Percentiles rank a stretch among this genome's conserved stretches.
Evolutionary conservation across 2,329 filamentous ascomycete genomes (phyloP).

Genomic region (Cordyceps militaris): DNA sequence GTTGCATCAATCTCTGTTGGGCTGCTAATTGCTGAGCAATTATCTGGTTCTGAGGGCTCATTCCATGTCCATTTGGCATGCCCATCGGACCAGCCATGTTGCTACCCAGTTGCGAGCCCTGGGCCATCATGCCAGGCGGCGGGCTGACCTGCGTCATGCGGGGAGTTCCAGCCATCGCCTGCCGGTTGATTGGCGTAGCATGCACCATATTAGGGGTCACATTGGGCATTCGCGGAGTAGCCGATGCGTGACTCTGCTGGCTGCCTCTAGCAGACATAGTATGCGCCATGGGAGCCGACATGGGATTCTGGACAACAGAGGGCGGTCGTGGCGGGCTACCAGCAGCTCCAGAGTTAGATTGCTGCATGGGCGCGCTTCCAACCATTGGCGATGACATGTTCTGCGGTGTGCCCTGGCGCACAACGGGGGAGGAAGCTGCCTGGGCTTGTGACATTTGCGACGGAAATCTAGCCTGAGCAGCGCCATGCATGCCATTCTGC

Average conservation of each 20-base stretch:
- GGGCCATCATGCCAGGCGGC: slow-evolving; percentile 51
- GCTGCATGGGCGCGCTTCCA: slow-evolving; percentile 56
- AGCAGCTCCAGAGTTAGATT: slow-evolving; percentile 60
- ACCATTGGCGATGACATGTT: slow-evolving; percentile 60
- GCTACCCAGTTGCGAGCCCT: slow-evolving; percentile 48
- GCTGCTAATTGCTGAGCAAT: slow-evolving; percentile 40
- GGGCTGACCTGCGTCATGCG: slow-evolving; percentile 58
- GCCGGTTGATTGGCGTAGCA: slow-evolving; percentile 50
- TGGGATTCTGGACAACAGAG: slow-evolving; percentile 57
- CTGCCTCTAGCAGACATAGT: slow-evolving; percentile 58
- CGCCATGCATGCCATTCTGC: slow-evolving; percentile 30
- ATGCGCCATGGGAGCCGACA: slow-evolving; percentile 53
- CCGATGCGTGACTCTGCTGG: slow-evolving; percentile 57
- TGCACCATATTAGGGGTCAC: slow-evolving; percentile 55
- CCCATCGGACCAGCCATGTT: slow-evolving; percentile 37
- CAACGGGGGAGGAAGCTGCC: slow-evolving; percentile 60
- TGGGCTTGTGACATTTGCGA: slow-evolving; percentile 51
- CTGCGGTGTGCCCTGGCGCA: slow-evolving; percentile 56
- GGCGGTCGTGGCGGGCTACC: slow-evolving; percentile 60
- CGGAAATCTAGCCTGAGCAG: slow-evolving; percentile 39
- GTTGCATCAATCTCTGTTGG: slow-evolving; percentile 40
- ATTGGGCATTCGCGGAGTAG: slow-evolving; percentile 56
- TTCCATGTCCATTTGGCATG: slow-evolving; percentile 45
- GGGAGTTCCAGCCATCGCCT: slow-evolving; percentile 48
- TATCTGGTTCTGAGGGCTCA: slow-evolving; percentile 32